Evolutionary conservation across 352 stramenopile genomes (phyloP).

Genomic region (Phytophthora hibernalis): DNA sequence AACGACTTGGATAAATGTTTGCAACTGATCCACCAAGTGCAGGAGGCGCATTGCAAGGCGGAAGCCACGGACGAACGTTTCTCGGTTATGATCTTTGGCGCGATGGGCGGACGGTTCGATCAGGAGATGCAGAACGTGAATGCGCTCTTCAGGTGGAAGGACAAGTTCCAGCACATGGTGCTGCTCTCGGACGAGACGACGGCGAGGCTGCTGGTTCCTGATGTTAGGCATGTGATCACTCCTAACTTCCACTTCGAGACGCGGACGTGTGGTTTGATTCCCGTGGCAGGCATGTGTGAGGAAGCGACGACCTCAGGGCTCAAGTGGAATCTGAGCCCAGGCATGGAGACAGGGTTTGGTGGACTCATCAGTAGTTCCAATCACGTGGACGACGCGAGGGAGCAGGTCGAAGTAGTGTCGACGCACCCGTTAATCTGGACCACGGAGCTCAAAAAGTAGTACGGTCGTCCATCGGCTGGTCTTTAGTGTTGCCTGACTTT

Average conservation of each 20-base stretch:
- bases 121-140: conserved; percentile 97
- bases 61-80: conserved; percentile 41
- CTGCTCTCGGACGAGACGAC: conserved; percentile 93
- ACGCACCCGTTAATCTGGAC: conserved; percentile 91
- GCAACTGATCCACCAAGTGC: conserved; percentile 53
- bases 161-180: conserved; percentile 82
- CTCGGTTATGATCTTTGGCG: conserved; percentile 92
- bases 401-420: conserved; percentile 68
- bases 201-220: conserved; percentile 79
- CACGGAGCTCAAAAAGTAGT: conserved; percentile 75
- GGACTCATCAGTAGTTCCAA: conserved; percentile 90
- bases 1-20: conserved; percentile 97
- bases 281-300: conserved; percentile 83
- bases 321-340: conserved; percentile 84
- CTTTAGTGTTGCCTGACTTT: too few species aligned
- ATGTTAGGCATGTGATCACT: conserved; percentile 66
- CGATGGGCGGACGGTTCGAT: conserved; percentile 97
- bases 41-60: conserved; percentile 42
- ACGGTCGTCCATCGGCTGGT: background rate
- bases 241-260: conserved; percentile 92
- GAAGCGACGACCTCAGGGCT: conserved; percentile 89
- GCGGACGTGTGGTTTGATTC: conserved; percentile 95
- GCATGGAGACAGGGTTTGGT: conserved; percentile 77
- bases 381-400: conserved; percentile 51
- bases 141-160: conserved; percentile 90